Evolutionary conservation across 164 flowering plant genomes (phyloP), one percentile per base, ranked within the genome.

Genomic region (Protea cynaroides): DNA sequence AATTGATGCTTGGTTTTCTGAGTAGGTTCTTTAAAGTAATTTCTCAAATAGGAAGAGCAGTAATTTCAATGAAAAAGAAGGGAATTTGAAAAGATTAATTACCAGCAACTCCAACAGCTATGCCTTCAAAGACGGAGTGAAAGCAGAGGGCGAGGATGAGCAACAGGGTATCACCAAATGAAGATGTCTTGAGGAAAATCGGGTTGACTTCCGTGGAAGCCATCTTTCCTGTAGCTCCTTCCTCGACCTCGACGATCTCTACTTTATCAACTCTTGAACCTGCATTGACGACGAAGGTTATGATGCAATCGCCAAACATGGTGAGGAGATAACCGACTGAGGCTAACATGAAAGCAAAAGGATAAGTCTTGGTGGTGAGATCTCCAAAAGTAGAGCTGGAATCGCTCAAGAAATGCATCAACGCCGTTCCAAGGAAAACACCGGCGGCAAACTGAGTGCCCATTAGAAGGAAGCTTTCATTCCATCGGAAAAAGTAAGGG

Each of bases 381-480:
- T 70, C 81, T 2, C 38, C 63, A 47, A 90, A 88, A 1, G 88
- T 84, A 14, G 61, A 67, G 19, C 67, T 74, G 0, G 98, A 73
- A 69, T 92, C 96, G 22, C 91, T 78, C 64, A 92, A 64, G 80
- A 92, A 92, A 80, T 90, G 98, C 82, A 88, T 83, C 44, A 92
- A 46, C 7, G 98, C 59, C 0, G 95, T 92, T 12, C 82, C 93
- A 55, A 90, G 69, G 57, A 90, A 90, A 36, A 92, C 86, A 14
- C 96, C 98, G 2, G 84, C 98, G 3, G 96, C 90, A 52, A 92
- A 90, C 63, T 88, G 96, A 12, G 95, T 90, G 0, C 96, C 98
- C 60, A 88, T 43, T 0, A 86, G 69, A 1, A 92, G 86, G 69
- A 92, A 88, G 47, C 67, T 73, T 69, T 86, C 93, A 67, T 90